Evolutionary conservation across 306 rosid genomes (phyloP), one percentile per base, ranked within the genome.

Genomic region (Urtica urens): DNA sequence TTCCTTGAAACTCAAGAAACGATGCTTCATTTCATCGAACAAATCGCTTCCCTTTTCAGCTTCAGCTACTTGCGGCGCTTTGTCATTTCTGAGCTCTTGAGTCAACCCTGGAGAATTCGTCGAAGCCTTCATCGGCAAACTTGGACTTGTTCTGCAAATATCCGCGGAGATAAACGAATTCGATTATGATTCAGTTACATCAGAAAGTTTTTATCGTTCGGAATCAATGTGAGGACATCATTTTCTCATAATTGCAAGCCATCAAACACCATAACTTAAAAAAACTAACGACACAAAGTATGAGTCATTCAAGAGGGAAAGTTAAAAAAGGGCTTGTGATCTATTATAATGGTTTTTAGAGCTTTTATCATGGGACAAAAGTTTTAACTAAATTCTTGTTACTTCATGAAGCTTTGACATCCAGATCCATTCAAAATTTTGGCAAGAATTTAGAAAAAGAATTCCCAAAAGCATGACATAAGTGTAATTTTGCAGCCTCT

Each of bases 1-100:
- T 66, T 51, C 75, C 63, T 90, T 90, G 60, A 90, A 90, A 62
- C 67, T 69, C 10, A 81, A 66, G 72, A 90, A 90, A 45, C 86
- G 80, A 56, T 65, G 82, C 57, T 79, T 82, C 66, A 90, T 55
- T 34, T 57, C 70, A 55, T 79, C 61, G 58, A 90, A 90, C 54
- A 79, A 43, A 55, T 71, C 70, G 17, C 55, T 35, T 6, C 60
- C 71, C 29, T 70, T 58, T 56, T 77, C 72, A 20, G 72, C 67
- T 60, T 71, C 74, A 15, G 59, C 49, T 42, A 57, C 49, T 28
- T 58, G 55, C 67, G 59, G 65, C 40, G 59, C 47, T 63, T 68
- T 71, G 38, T 13, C 67, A 28, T 60, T 79, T 35, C 46, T 58
- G 53, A 64, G 78, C 69, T 77, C 66, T 49, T 75, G 60, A 34